Conservation (phyloP, 305 asterid genomes). For the Fraxinus paxiana region DNA sequence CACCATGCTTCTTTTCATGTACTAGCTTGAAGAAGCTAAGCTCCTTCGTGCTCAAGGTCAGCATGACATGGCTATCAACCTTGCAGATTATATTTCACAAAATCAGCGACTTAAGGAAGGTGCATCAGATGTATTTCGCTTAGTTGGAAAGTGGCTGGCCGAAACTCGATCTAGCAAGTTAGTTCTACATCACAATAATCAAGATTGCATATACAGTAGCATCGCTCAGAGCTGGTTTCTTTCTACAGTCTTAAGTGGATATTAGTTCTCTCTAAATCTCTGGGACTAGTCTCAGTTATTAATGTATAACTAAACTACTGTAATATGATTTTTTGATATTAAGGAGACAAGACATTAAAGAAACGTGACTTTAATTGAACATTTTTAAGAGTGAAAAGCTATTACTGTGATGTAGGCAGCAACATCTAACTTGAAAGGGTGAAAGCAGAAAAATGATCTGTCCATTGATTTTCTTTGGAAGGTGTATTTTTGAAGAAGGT, state of each 20-base stretch:
- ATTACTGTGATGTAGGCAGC: background rate
- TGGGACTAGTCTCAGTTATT: background rate
- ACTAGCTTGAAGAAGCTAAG: conserved; percentile 93
- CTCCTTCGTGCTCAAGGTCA: conserved; percentile 96
- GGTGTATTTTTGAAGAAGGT: background rate
- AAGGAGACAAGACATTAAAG: background rate
- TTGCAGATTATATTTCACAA: conserved; percentile 77
- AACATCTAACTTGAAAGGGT: background rate
- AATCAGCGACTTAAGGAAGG: conserved; percentile 52
- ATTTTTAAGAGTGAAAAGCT: background rate
- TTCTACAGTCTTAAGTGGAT: background rate
- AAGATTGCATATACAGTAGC: conserved; percentile 11
- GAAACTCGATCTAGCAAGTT: conserved; percentile 95
- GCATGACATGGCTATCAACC: conserved; percentile 91
- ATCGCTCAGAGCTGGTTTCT: background rate
- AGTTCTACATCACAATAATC: conserved; percentile 32
- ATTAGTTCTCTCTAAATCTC: conserved; percentile 3
- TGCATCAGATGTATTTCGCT: conserved; percentile 78
- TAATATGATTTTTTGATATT: background rate
- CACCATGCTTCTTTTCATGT: conserved; percentile 24
- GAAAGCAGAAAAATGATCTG: conserved; percentile 12
- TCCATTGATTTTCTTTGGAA: conserved; percentile 1
- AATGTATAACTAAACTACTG: background rate
- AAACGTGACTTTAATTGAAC: background rate
- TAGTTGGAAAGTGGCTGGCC: conserved; percentile 95